phyloP scores from a whole-genome alignment of 2,329 filamentous ascomycete genomes.

The Beauveria brongniartii region DNA sequence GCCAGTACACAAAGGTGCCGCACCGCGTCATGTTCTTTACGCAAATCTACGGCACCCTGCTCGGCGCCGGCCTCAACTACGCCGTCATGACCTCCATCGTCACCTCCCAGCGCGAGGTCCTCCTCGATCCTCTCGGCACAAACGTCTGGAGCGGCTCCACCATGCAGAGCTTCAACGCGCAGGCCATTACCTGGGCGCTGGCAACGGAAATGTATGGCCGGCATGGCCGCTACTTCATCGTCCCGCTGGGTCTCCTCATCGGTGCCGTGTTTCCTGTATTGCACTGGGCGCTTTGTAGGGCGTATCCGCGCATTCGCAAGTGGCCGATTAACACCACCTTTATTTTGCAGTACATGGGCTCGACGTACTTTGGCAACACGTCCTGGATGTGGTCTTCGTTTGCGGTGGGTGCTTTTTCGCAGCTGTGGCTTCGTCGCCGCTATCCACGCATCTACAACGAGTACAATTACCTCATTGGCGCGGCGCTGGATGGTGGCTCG shows the following conservation, averaged over 20 bases:
- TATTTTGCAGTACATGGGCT: conserved; percentile 32
- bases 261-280: conserved; percentile 33
- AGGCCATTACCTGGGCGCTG: conserved; percentile 23
- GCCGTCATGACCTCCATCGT: conserved; percentile 38
- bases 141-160: conserved; percentile 40
- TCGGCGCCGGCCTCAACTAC: conserved; percentile 38
- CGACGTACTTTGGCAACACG: conserved; percentile 30
- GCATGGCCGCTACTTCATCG: conserved; percentile 26
- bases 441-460: conserved; percentile 19
- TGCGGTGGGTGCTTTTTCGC: conserved; percentile 24
- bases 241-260: conserved; percentile 32
- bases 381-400: conserved; percentile 27
- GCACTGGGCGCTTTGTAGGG: conserved; percentile 23
- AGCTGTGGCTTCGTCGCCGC: conserved; percentile 19
- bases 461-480: conserved; percentile 22
- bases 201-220: conserved; percentile 34
- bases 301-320: conserved; percentile 20
- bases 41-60: conserved; percentile 32
- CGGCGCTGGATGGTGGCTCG: conserved; percentile 21
- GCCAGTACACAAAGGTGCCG: conserved; percentile 28
- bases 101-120: conserved; percentile 30
- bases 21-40: conserved; percentile 32
- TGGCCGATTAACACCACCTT: conserved; percentile 30
- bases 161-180: conserved; percentile 38
- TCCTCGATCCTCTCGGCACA: conserved; percentile 31